Base-by-base conservation (phyloP, 331 rosid species). In the Rhamnella rubrinervis region DNA sequence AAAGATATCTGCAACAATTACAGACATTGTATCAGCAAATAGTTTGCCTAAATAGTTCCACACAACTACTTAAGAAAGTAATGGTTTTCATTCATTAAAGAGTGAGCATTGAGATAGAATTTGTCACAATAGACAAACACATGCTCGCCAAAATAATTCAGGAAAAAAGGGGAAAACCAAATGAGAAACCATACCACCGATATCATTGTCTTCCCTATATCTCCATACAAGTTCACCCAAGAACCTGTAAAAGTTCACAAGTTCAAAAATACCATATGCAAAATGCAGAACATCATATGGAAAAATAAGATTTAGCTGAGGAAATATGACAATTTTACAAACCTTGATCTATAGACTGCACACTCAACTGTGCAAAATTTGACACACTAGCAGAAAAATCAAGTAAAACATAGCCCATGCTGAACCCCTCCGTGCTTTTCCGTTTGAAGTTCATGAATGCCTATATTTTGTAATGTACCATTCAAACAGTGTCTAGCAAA, bases 261-360 rank as follows among this genome's bases (percentile, higher is more conserved):
- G 74, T 73, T 77, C 25, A 58, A 61, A 53, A 71, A 74, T 31
- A 31, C 35, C 3, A 4, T 31, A 3, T 31, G 35, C 35, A 31
- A 31, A 31, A 26, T 26, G 31, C 31, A 26, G 2, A 26, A 31
- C 35, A 31, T 4, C 35, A 4, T 31, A 31, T 31, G 35, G 35
- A 31, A 31, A 31, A 31, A 6, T 31, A 31, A 31, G 35, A 31
- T 31, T 31, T 31, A 4, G 35, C 5, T 31, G 35, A 31, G 35
- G 35, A 31, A 31, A 31, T 31, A 31, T 0, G 35, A 31, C 35
- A 31, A 31, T 3, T 31, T 64, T 65, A 63, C 65, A 68, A 66
- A 91, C 97, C 87, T 85, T 91, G 97, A 76, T 91, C 97, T 59
- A 85, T 52, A 28, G 97, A 91, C 72, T 91, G 97, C 76, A 91